These are phyloP conservation scores for Cryphonectria nitschkei DNA, from an alignment of 2,329 filamentous ascomycete genomes.

Conservation along the genomic window DNA sequence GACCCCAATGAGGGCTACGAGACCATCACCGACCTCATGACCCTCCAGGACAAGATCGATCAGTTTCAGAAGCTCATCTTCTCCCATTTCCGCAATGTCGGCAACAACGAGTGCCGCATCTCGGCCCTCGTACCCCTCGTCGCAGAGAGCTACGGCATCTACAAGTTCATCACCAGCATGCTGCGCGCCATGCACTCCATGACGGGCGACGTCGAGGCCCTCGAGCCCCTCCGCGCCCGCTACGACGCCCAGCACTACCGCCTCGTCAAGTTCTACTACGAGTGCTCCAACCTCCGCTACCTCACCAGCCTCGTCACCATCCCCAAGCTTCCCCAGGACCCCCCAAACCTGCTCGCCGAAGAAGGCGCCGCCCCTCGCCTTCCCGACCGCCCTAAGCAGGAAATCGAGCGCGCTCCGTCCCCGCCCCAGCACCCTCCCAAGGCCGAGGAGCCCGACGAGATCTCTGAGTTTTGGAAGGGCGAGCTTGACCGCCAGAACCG, in stretches of 20 bases:
- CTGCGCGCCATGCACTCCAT: conserved; percentile 95
- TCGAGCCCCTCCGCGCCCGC: conserved; percentile 82
- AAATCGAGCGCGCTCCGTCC: conserved; percentile 68
- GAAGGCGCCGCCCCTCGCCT: conserved; percentile 83
- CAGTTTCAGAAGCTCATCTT: conserved; percentile 98
- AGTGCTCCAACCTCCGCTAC: conserved; percentile 96
- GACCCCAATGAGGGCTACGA: conserved; percentile 98
- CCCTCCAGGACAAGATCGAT: conserved; percentile 96
- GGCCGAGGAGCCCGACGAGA: conserved; percentile 85
- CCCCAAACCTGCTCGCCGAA: conserved; percentile 84
- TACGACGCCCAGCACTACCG: conserved; percentile 98
- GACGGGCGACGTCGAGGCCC: conserved; percentile 89
- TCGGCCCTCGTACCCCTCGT: conserved; percentile 91
- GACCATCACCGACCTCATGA: conserved; percentile 96
- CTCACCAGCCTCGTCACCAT: conserved; percentile 95
- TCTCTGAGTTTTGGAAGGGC: conserved; percentile 97
- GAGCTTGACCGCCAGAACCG: conserved; percentile 90
- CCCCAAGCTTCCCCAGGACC: conserved; percentile 91
- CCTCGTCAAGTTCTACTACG: conserved; percentile 97
- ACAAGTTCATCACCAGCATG: conserved; percentile 99
- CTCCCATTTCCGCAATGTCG: conserved; percentile 88
- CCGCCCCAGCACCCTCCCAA: conserved; percentile 70
- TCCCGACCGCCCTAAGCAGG: conserved; percentile 78
- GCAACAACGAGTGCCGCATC: conserved; percentile 96
- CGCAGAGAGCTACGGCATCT: conserved; percentile 98